Conservation (phyloP, 495 filamentous ascomycete genomes). For the Oleoguttula mirabilis region DNA sequence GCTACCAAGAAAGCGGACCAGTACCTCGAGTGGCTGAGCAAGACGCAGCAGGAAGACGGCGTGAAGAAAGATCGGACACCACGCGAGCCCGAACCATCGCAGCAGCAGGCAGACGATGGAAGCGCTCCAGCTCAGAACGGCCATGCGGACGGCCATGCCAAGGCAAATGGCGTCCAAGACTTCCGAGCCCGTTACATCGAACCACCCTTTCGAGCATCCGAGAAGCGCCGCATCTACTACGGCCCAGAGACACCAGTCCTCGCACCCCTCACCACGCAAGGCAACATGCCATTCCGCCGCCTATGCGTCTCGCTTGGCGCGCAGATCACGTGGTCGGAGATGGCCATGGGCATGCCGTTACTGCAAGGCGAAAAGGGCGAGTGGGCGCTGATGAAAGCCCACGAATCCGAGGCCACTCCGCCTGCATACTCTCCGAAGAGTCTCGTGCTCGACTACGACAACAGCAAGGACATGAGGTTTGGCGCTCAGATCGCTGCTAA, state of each 20-base stretch:
- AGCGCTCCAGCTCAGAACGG: too few species aligned
- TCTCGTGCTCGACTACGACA: slow-evolving; percentile 61
- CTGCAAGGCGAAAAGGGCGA: slow-evolving; percentile 85
- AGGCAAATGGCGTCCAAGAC: slow-evolving; percentile 43
- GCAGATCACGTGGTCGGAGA: slow-evolving; percentile 92
- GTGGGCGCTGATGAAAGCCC: slow-evolving; percentile 88
- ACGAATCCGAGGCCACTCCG: slow-evolving; percentile 62
- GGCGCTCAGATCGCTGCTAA: slow-evolving; percentile 85
- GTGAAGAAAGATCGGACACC: slow-evolving; percentile 19
- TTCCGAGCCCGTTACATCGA: slow-evolving; percentile 68
- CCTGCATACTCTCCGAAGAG: slow-evolving; percentile 44
- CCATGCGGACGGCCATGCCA: too few species aligned
- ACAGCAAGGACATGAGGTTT: slow-evolving; percentile 71
- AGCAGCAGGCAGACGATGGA: slow-evolving; percentile 5
- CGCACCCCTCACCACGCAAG: slow-evolving; percentile 84
- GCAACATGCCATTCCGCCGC: slow-evolving; percentile 91
- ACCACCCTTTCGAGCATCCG: slow-evolving; percentile 75
- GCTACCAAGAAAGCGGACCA: slow-evolving; percentile 57
- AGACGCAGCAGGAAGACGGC: slow-evolving; percentile 39
- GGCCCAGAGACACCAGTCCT: slow-evolving; percentile 83
- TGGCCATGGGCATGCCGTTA: slow-evolving; percentile 86
- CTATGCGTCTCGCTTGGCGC: slow-evolving; percentile 85
- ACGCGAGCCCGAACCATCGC: background rate
- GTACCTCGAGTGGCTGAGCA: slow-evolving; percentile 63
- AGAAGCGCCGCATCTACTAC: slow-evolving; percentile 88